Percentiles rank a stretch among this genome's conserved stretches.
Conservation (phyloP, 2,329 filamentous ascomycete species). For the Cercospora citrullina region DNA sequence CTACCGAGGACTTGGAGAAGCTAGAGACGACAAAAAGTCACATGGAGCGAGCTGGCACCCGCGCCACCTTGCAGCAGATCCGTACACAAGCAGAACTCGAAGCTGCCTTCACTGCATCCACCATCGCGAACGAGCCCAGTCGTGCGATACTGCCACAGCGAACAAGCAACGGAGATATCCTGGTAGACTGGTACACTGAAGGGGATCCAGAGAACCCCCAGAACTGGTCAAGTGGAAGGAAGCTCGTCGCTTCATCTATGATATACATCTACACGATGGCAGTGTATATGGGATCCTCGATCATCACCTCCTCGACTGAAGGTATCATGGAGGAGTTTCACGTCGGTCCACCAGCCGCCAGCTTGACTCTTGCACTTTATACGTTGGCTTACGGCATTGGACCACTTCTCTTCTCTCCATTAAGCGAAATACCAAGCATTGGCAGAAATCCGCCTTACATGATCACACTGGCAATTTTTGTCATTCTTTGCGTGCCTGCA, state of each 20-base stretch:
- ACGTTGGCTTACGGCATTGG: slow-evolving; percentile 11
- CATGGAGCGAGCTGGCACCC: slow-evolving; percentile 39
- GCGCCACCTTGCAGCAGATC: slow-evolving; percentile 40
- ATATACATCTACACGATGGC: slow-evolving; percentile 60
- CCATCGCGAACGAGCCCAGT: slow-evolving; percentile 39
- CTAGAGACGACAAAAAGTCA: slow-evolving; percentile 23
- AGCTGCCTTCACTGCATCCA: slow-evolving; percentile 39
- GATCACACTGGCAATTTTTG: slow-evolving; percentile 66
- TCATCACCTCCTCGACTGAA: slow-evolving; percentile 49
- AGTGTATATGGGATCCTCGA: slow-evolving; percentile 55
- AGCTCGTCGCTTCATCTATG: slow-evolving; percentile 40
- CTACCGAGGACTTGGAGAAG: slow-evolving; percentile 28
- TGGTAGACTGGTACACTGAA: slow-evolving; percentile 52
- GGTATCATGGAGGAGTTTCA: slow-evolving; percentile 57
- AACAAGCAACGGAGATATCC: slow-evolving; percentile 53
- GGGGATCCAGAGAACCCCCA: slow-evolving; percentile 37
- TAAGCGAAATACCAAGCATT: slow-evolving; percentile 65
- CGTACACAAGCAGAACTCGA: slow-evolving; percentile 45
- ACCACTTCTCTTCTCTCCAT: slow-evolving; percentile 65
- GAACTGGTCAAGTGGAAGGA: slow-evolving; percentile 36
- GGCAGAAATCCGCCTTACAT: slow-evolving; percentile 69
- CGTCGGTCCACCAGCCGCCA: slow-evolving; percentile 55
- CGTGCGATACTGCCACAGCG: slow-evolving; percentile 49
- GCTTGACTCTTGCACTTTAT: slow-evolving; percentile 62
- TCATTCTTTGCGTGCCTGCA: slow-evolving; percentile 66